Evolutionary conservation across 148 eudicot genomes (phyloP).

Genomic region (Dianthus caryophyllus): DNA sequence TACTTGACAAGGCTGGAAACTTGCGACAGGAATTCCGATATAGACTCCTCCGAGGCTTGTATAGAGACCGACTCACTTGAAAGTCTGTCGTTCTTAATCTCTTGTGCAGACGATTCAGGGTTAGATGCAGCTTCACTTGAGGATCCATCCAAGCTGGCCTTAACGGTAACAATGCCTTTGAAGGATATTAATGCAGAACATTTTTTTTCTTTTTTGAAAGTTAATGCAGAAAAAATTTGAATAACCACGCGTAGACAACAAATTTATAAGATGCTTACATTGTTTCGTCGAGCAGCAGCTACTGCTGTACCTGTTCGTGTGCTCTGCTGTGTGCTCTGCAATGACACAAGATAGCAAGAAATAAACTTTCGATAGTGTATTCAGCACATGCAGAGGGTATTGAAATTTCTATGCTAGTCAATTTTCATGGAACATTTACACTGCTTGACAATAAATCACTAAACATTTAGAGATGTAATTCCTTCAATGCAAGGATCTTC

Average conservation of each 20-base stretch:
- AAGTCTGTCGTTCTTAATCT: conserved; percentile 34
- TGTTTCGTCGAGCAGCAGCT: conserved; percentile 22
- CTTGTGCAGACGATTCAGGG: conserved; percentile 28
- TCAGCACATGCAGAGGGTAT: neutral
- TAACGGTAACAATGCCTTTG: conserved; percentile 20
- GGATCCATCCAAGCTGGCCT: conserved; percentile 57
- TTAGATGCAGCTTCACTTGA: conserved; percentile 36
- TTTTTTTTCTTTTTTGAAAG: too few species aligned
- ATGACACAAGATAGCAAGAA: conserved; percentile 11
- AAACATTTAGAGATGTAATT: neutral
- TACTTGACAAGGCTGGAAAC: conserved; percentile 71
- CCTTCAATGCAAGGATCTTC: neutral
- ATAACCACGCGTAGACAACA: conserved; percentile 10
- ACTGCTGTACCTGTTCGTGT: conserved; percentile 12
- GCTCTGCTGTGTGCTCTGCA: conserved; percentile 14
- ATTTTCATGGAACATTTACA: conserved; percentile 1
- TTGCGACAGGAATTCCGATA: conserved; percentile 58
- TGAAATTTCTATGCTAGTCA: neutral
- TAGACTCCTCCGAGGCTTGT: conserved; percentile 58
- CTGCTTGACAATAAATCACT: neutral
- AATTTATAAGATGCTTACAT: conserved; percentile 23
- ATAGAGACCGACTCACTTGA: conserved; percentile 32
- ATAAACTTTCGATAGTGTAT: conserved; percentile 4
- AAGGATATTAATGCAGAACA: conserved; percentile 19
- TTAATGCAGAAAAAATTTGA: conserved; percentile 13